Percentiles rank a stretch among this genome's conserved stretches.
phyloP scores from a whole-genome alignment of 164 flowering plant species.

The Chimonanthus praecox region DNA sequence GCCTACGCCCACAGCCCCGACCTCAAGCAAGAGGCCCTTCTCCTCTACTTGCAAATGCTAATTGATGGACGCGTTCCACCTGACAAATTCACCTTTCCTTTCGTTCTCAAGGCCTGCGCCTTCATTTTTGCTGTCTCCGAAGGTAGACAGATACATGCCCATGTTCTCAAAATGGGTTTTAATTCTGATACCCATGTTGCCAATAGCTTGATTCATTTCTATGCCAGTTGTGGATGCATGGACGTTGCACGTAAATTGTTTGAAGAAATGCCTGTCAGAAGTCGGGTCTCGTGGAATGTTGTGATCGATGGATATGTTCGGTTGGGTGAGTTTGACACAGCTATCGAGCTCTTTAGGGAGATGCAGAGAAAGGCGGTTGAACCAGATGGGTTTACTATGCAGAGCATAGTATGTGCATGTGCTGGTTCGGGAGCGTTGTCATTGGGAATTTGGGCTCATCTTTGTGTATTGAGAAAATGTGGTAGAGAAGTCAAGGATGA shows the following conservation, averaged over 20 bases:
- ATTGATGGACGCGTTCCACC: constrained; percentile 30
- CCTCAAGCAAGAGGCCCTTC: constrained; percentile 33
- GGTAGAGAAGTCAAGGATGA: constrained; percentile 20
- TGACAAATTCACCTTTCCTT: constrained; percentile 71
- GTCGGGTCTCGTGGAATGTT: constrained; percentile 69
- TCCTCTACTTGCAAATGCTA: constrained; percentile 20
- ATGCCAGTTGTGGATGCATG: constrained; percentile 47
- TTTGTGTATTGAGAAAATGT: constrained; percentile 39
- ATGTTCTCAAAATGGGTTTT: constrained; percentile 52
- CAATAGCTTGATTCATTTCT: constrained; percentile 72
- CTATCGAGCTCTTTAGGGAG: constrained; percentile 41
- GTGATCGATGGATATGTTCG: constrained; percentile 56
- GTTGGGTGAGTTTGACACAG: constrained; percentile 46
- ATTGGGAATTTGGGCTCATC: constrained; percentile 79
- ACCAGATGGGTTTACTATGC: constrained; percentile 62
- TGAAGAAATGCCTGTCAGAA: constrained; percentile 53
- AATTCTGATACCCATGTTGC: constrained; percentile 43
- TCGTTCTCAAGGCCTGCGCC: constrained; percentile 73
- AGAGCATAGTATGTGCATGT: constrained; percentile 58
- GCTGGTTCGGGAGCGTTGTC: constrained; percentile 53
- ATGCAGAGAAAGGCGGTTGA: constrained; percentile 38
- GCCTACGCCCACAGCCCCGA: constrained; percentile 40
- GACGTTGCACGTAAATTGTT: constrained; percentile 41
- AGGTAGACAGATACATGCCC: constrained; percentile 58
- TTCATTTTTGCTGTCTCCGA: constrained; percentile 45